Conservation (phyloP, 495 filamentous ascomycete genomes). For the Podospora comata region DNA sequence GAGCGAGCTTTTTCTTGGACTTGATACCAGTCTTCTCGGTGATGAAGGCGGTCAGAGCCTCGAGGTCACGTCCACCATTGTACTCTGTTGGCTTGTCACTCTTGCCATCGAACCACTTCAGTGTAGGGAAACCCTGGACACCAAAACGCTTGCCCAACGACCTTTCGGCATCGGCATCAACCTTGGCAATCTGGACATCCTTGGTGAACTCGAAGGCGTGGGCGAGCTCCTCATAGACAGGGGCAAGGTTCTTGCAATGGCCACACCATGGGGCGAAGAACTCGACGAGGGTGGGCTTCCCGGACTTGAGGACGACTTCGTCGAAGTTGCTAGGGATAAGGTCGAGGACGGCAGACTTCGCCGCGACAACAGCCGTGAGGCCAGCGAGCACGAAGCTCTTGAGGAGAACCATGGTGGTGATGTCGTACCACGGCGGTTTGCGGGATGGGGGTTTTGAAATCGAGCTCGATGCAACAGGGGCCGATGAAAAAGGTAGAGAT, state of each 20-base stretch:
- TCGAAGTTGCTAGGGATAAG: slow-evolving; percentile 89
- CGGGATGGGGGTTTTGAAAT: not conserved
- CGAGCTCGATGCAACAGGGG: slow-evolving; percentile 12
- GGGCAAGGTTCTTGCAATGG: slow-evolving; percentile 94
- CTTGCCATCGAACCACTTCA: slow-evolving; percentile 99
- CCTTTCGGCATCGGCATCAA: slow-evolving; percentile 89
- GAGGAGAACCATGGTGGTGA: slow-evolving; percentile 46
- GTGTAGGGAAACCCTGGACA: slow-evolving; percentile 89
- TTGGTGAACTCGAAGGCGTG: slow-evolving; percentile 64
- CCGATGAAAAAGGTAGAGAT: slow-evolving; percentile 5
- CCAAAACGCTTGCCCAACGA: slow-evolving; percentile 78
- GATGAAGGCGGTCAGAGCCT: slow-evolving; percentile 77
- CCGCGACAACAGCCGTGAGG: slow-evolving; percentile 44
- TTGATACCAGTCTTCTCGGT: slow-evolving; percentile 83
- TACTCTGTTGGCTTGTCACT: slow-evolving; percentile 84
- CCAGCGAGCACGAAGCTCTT: slow-evolving; percentile 53
- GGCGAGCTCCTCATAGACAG: slow-evolving; percentile 92
- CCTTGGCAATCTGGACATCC: slow-evolving; percentile 87
- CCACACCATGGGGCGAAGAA: slow-evolving; percentile 99
- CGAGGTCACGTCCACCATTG: slow-evolving; percentile 80
- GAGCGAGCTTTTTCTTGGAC: slow-evolving; percentile 64
- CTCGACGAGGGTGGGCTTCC: slow-evolving; percentile 94
- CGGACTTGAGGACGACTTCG: slow-evolving; percentile 78
- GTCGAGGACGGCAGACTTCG: slow-evolving; percentile 71
- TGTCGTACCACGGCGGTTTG: not conserved